phyloP scores from a whole-genome alignment of 805 yeast genomes.

The Metschnikowia koreensis region DNA sequence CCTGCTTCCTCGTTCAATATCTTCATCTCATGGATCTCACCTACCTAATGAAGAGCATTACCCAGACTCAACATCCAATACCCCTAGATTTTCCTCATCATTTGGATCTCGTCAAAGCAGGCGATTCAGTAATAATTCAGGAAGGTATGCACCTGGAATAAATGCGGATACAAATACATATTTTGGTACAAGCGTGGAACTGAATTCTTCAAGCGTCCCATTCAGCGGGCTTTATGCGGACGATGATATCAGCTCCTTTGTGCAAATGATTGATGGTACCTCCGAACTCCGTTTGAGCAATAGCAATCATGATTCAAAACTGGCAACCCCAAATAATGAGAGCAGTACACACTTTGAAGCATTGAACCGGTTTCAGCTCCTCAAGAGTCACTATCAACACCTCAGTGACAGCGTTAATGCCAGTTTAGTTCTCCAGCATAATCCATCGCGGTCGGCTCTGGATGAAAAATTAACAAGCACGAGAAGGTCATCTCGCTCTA shows the following conservation, averaged over 20 bases:
- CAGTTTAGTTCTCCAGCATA: conserved; percentile 39
- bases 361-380: conserved; percentile 48
- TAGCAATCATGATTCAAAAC: conserved; percentile 17
- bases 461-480: conserved; percentile 24
- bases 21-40: conserved; percentile 41
- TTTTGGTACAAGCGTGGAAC: conserved; percentile 37
- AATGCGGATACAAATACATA: conserved; percentile 21
- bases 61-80: conserved; percentile 31
- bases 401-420: conserved; percentile 55
- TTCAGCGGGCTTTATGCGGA: conserved; percentile 47
- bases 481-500: conserved; percentile 24
- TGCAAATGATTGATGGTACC: conserved; percentile 65
- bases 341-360: conserved; percentile 41
- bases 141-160: conserved; percentile 16
- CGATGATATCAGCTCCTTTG: conserved; percentile 68
- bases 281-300: conserved; percentile 45
- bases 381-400: conserved; percentile 53
- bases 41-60: conserved; percentile 28
- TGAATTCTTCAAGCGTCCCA: conserved; percentile 34
- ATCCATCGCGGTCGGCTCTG: conserved; percentile 10
- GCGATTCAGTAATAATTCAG: conserved; percentile 40
- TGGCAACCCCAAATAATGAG: conserved; percentile 18
- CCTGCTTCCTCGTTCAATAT: conserved; percentile 34
- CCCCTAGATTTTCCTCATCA: conserved; percentile 68
- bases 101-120: conserved; percentile 63